A percentile compares a stretch with the other conserved stretches of the same genome.
These are phyloP conservation scores for Penicillium coffeae DNA, from an alignment of 495 filamentous ascomycete species.

Conservation along the genomic window DNA sequence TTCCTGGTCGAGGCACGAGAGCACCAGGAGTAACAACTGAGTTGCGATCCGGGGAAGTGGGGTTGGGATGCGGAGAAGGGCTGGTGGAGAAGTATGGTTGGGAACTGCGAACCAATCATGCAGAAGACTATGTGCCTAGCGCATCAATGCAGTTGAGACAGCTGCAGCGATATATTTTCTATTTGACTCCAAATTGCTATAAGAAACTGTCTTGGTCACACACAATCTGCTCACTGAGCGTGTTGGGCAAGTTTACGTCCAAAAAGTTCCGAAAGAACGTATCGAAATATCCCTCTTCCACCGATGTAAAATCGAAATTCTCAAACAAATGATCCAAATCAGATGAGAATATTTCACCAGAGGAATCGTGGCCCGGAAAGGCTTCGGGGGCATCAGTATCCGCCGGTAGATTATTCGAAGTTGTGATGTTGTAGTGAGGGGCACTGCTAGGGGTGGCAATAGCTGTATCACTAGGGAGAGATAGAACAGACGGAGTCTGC, in stretches of 20 bases:
- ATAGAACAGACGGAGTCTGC: no score
- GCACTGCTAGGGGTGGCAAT: no score
- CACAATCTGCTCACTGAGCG: conserved; percentile 5
- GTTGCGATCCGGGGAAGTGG: conserved; percentile 9
- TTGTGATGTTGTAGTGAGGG: no score
- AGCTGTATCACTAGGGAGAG: no score
- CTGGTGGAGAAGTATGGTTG: neutral
- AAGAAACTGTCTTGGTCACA: neutral
- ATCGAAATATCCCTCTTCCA: conserved; percentile 11
- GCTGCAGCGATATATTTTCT: neutral
- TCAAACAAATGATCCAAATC: conserved; percentile 6
- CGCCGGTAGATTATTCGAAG: no score
- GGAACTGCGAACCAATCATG: neutral
- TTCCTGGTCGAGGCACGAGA: neutral
- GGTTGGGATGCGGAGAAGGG: conserved; percentile 12
- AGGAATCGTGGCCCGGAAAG: neutral
- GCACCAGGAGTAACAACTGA: neutral
- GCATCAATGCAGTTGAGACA: neutral
- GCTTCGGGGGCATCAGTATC: no score
- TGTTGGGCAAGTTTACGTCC: conserved; percentile 20
- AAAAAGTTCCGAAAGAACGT: conserved; percentile 19
- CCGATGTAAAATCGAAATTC: neutral
- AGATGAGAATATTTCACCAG: conserved; percentile 1
- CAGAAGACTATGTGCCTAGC: neutral
- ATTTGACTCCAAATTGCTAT: neutral